Conservation (phyloP, 2,329 filamentous ascomycete genomes). For the Claviceps citrina region DNA sequence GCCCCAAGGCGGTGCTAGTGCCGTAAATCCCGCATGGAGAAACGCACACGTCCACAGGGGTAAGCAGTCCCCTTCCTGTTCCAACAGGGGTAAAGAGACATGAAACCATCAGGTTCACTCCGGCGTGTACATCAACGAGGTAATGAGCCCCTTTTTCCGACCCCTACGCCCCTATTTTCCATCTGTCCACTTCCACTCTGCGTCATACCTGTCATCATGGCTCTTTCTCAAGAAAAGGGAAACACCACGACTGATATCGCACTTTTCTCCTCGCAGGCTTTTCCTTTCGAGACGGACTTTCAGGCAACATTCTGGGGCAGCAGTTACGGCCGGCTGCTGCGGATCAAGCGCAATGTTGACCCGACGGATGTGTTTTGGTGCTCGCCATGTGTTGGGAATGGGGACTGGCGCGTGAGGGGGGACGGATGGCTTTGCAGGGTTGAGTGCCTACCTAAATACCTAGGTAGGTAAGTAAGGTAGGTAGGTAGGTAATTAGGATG, state of each 20-base stretch:
- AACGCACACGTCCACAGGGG: not conserved
- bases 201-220: too few species aligned
- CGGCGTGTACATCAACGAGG: conserved; percentile 30
- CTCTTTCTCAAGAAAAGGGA: too few species aligned
- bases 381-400: conserved; percentile 24
- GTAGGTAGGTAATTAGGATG: too few species aligned
- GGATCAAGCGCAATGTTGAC: conserved; percentile 21
- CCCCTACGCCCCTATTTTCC: too few species aligned
- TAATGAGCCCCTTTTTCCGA: too few species aligned
- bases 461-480: too few species aligned
- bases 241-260: too few species aligned
- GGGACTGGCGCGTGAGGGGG: conserved; percentile 6
- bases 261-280: too few species aligned
- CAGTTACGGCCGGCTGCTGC: conserved; percentile 16
- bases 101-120: conserved; percentile 23
- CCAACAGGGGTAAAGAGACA: too few species aligned
- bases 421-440: too few species aligned
- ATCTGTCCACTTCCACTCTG: too few species aligned
- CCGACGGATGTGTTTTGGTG: conserved; percentile 20
- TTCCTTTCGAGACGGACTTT: conserved; percentile 10
- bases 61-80: not conserved
- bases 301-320: conserved; percentile 20
- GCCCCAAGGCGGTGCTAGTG: not conserved
- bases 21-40: not conserved
- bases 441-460: too few species aligned